phyloP scores from a whole-genome alignment of 2,329 filamentous ascomycete species.

The Sporothrix inflata region DNA sequence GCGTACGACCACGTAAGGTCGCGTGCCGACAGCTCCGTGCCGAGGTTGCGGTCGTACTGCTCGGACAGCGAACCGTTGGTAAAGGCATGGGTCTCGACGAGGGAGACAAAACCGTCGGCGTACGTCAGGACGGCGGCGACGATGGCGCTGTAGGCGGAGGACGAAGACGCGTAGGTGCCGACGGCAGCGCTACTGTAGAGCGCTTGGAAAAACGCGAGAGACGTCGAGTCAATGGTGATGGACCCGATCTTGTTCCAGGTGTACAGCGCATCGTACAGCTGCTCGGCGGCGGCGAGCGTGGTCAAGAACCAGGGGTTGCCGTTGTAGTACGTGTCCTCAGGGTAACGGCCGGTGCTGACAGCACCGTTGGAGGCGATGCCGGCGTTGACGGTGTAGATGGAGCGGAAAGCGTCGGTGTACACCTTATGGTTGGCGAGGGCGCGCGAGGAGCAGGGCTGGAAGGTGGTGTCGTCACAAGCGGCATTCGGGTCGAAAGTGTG shows the following conservation, averaged over 20 bases:
- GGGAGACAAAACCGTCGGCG: slow-evolving; percentile 63
- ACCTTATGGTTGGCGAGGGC: slow-evolving; percentile 77
- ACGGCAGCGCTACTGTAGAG: slow-evolving; percentile 59
- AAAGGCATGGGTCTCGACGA: slow-evolving; percentile 65
- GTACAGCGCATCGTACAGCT: slow-evolving; percentile 75
- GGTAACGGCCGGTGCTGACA: slow-evolving; percentile 67
- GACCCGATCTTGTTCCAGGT: slow-evolving; percentile 68
- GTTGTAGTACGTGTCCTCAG: slow-evolving; percentile 74
- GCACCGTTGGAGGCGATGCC: slow-evolving; percentile 63
- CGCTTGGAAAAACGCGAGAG: slow-evolving; percentile 72
- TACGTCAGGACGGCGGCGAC: slow-evolving; percentile 60
- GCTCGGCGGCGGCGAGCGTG: slow-evolving; percentile 77
- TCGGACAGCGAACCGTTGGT: slow-evolving; percentile 67
- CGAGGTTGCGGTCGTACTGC: slow-evolving; percentile 62
- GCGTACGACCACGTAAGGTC: slow-evolving; percentile 77
- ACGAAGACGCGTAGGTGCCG: slow-evolving; percentile 61
- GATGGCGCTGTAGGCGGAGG: slow-evolving; percentile 53
- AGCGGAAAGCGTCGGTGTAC: slow-evolving; percentile 74
- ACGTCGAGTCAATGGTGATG: slow-evolving; percentile 66
- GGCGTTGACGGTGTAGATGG: slow-evolving; percentile 68
- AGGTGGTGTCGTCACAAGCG: slow-evolving; percentile 69
- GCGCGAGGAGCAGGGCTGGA: slow-evolving; percentile 74
- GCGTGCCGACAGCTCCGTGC: slow-evolving; percentile 61
- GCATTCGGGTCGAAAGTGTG: slow-evolving; percentile 70
- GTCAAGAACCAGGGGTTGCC: slow-evolving; percentile 77